Conservation (phyloP, 441 rosid species). For the Populus hybrid region DNA sequence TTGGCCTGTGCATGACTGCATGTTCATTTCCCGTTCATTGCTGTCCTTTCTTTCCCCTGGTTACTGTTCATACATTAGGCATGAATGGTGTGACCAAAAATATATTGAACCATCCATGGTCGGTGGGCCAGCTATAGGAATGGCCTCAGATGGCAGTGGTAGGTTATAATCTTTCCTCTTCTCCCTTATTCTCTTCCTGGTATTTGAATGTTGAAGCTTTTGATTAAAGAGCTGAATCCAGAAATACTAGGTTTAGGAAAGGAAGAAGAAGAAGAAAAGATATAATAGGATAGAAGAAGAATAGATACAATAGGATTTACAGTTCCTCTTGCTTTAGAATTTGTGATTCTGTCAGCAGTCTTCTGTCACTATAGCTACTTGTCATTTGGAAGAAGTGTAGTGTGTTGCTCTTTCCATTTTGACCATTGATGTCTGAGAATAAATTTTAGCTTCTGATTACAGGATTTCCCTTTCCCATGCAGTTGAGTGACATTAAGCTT, state of each 20-base stretch:
- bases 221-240: neutral
- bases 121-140: too few relatives aligned
- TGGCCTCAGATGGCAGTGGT: too few relatives aligned
- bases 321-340: neutral
- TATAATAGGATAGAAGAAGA: neutral
- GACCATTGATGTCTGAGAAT: neutral
- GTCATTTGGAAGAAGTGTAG: neutral
- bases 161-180: neutral
- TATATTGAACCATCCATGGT: too few relatives aligned
- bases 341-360: conserved; percentile 1
- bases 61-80: too few relatives aligned
- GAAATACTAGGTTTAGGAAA: neutral
- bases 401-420: neutral
- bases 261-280: neutral
- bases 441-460: neutral
- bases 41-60: too few relatives aligned
- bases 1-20: too few relatives aligned
- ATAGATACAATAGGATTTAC: neutral
- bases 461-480: neutral
- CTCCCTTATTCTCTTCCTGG: neutral
- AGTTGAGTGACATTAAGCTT: neutral
- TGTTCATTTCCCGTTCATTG: too few relatives aligned
- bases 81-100: too few relatives aligned
- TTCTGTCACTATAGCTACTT: neutral
- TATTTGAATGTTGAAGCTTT: neutral